Base-by-base conservation (phyloP, 805 yeast species). In the Candida tallmaniae region DNA sequence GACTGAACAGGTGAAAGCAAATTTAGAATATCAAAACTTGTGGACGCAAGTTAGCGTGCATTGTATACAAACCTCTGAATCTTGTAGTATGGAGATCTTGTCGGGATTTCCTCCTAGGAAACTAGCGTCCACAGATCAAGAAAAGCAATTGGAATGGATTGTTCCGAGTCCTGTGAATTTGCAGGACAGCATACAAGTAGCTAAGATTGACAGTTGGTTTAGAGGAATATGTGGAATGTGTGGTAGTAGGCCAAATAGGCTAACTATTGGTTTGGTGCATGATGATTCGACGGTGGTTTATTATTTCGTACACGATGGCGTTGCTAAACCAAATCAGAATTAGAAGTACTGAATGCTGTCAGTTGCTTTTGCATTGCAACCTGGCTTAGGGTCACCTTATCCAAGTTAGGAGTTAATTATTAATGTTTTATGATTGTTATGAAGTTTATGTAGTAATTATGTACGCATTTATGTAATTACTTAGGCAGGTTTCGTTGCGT, bases 261-360 rank as follows among this genome's bases (percentile, higher is more conserved):
- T 83, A 3, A 59, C 79, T 0, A 42, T 77, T 20, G 88, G 75
- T 0, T 60, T 82, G 6, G 68, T 74, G 2, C 78, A 74, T 45
- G 70, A 70, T 36, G 93, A 83, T 51, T 80, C 86, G 2, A 78
- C 88, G 0, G 67, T 80, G 13, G 80, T 80, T n/a, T 83, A 77
- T 46, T 82, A 83, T 52, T 73, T 74, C 51, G 65, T 79, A 12
- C 76, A 80, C 51, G 77, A 76, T 46, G 89, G 89, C 4, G 56
- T 81, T 7, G 75, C 68, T 22, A 76, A 76, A 51, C 89, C 89
- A 1, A 67, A 73, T 38, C 75, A 72, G 47, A 75, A 74, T 42
- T 76, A 45, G 51, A 9, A 5, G 23, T 22, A n/a, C n/a, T n/a
- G n/a, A n/a, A n/a, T n/a, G n/a, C n/a, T n/a, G n/a, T n/a, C n/a